Conservation (phyloP, 2,329 filamentous ascomycete species). For the Parascedosporium putredinis region DNA sequence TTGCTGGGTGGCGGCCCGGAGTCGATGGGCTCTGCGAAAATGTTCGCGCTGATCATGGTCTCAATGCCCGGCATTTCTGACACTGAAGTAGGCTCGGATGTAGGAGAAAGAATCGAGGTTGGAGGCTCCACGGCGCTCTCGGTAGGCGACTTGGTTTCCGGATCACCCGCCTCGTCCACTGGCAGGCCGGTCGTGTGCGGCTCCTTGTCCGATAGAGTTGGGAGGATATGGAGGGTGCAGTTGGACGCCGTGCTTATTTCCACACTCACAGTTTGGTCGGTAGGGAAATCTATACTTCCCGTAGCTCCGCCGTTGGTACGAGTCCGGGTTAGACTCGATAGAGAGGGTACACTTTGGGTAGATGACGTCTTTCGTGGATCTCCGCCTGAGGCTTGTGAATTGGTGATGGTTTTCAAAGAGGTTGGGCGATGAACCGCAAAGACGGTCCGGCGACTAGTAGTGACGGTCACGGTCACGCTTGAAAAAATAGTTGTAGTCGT, state of each 20-base stretch:
- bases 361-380: too few species aligned
- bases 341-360: too few species aligned
- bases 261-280: conserved; percentile 16
- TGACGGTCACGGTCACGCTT: background rate
- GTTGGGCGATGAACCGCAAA: background rate
- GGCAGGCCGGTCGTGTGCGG: conserved; percentile 21
- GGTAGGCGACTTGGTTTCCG: background rate
- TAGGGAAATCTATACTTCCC: background rate
- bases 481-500: background rate
- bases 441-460: background rate
- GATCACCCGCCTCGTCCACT: background rate
- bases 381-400: too few species aligned
- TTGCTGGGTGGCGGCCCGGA: conserved; percentile 37
- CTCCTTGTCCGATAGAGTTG: conserved; percentile 17
- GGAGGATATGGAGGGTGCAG: conserved; percentile 19
- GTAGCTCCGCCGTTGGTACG: background rate
- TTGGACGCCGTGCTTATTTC: conserved; percentile 16
- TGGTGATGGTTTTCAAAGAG: too few species aligned
- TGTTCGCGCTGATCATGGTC: conserved; percentile 28
- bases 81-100: background rate
- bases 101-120: background rate
- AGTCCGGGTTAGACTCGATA: too few species aligned
- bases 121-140: background rate
- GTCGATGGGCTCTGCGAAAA: conserved; percentile 46
- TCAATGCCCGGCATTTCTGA: conserved; percentile 3